A percentile compares a stretch with the other conserved stretches of the same genome.
phyloP scores from a whole-genome alignment of 2,329 filamentous ascomycete genomes.

The Colletotrichum karsti region DNA sequence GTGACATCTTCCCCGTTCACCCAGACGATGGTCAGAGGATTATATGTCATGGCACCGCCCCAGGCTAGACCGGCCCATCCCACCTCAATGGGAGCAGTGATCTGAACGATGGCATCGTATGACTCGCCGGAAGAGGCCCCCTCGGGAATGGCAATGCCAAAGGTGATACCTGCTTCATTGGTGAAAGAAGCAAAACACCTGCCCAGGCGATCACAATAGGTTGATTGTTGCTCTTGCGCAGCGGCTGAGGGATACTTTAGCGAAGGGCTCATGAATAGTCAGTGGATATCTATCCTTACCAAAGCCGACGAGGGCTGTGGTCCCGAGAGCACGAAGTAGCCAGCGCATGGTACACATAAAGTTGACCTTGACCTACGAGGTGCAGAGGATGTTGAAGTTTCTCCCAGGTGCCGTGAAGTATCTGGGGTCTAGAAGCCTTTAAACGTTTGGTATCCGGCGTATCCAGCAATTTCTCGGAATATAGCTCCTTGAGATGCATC shows the following conservation, averaged over 20 bases:
- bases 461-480: too few species aligned
- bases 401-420: too few species aligned
- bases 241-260: not conserved
- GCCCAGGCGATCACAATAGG: constrained; percentile 32
- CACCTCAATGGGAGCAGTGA: constrained; percentile 47
- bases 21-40: constrained; percentile 52
- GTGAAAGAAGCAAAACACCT: constrained; percentile 35
- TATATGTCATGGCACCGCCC: constrained; percentile 54
- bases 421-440: too few species aligned
- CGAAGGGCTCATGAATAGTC: too few species aligned
- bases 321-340: not conserved
- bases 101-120: constrained; percentile 51
- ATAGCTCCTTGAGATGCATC: too few species aligned
- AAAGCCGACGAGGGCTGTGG: constrained; percentile 16
- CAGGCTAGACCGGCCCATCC: constrained; percentile 55
- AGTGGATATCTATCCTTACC: constrained; percentile 7
- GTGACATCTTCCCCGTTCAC: constrained; percentile 46
- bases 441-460: too few species aligned
- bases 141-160: constrained; percentile 47
- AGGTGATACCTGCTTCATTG: constrained; percentile 37
- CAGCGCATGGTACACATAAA: constrained; percentile 23
- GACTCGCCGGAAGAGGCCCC: constrained; percentile 33
- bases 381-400: too few species aligned
- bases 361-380: too few species aligned
- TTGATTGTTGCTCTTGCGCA: constrained; percentile 10